phyloP scores from a whole-genome alignment of 306 rosid species.

The Betula pendula region DNA sequence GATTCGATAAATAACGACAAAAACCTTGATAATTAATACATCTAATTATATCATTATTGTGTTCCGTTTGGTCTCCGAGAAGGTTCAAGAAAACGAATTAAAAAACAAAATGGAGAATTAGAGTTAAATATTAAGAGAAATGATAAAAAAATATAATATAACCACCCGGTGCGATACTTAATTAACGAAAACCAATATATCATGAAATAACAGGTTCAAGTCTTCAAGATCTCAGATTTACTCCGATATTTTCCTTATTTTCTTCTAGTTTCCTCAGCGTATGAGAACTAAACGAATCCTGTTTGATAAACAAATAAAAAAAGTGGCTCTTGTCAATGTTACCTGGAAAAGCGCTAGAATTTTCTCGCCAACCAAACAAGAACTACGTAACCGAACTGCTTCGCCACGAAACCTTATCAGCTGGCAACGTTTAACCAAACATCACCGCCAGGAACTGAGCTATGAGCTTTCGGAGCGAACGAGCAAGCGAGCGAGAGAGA shows the following conservation, averaged over 20 bases:
- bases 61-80: neutral
- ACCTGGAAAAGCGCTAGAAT: constrained; percentile 28
- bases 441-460: neutral
- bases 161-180: no score
- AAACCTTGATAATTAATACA: neutral
- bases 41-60: neutral
- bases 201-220: neutral
- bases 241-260: neutral
- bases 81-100: neutral
- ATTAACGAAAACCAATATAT: neutral
- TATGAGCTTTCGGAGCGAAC: no score
- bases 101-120: neutral
- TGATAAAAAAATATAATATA: neutral
- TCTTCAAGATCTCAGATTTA: neutral
- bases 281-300: neutral
- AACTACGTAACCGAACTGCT: neutral
- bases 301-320: neutral
- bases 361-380: constrained; percentile 13
- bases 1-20: neutral
- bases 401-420: neutral
- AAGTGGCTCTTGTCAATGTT: neutral
- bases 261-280: neutral
- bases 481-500: neutral
- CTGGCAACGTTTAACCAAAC: neutral
- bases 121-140: no score